These are phyloP conservation scores for Orychophragmus violaceus DNA, from an alignment of 345 rosid genomes.

Conservation along the genomic window DNA sequence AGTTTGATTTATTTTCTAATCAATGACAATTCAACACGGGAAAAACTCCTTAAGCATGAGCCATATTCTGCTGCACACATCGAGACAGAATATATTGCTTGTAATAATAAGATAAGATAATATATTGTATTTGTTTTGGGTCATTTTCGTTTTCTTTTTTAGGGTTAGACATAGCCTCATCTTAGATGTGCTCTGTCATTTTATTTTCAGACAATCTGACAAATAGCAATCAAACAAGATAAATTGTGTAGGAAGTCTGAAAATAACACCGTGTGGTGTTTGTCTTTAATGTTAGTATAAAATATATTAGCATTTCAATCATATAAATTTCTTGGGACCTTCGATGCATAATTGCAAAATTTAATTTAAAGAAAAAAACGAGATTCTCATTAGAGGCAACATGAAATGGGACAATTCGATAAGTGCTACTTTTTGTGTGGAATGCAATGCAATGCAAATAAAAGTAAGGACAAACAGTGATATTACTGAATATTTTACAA, in stretches of 20 bases:
- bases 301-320: constrained; percentile 10
- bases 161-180: no score
- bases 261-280: constrained; percentile 8
- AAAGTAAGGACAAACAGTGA: neutral
- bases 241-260: constrained; percentile 7
- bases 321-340: constrained; percentile 23
- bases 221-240: no score
- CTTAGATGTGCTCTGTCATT: no score
- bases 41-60: neutral
- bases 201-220: no score
- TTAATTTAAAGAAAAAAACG: neutral
- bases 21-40: neutral
- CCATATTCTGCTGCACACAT: no score
- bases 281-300: neutral
- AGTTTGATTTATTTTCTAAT: no score
- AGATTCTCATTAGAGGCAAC: constrained; percentile 5
- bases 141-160: no score
- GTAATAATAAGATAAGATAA: constrained; percentile 10
- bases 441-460: neutral
- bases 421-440: neutral
- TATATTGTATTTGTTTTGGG: neutral
- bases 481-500: no score
- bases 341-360: constrained; percentile 10
- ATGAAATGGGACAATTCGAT: constrained; percentile 10
- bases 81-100: constrained; percentile 9